Evolutionary conservation across 371 early-diverging fungal species (phyloP).

Genomic region (Apophysomyces trapeziformis): DNA sequence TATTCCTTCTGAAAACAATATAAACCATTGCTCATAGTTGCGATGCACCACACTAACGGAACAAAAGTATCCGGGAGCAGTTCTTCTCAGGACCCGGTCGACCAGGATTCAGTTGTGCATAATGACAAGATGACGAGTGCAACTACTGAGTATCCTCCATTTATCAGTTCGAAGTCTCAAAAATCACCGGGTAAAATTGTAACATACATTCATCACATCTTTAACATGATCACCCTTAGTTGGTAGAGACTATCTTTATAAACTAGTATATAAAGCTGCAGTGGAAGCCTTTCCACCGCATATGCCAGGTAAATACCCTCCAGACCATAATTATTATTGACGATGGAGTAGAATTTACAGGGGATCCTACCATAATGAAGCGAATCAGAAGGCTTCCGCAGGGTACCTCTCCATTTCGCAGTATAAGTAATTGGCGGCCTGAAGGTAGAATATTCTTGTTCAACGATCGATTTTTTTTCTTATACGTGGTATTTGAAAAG

Average conservation of each 20-base stretch:
- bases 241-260: conserved; percentile 53
- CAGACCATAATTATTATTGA: neutral
- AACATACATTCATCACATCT: neutral
- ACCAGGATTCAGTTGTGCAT: neutral
- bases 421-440: conserved; percentile 49
- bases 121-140: neutral
- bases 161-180: neutral
- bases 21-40: neutral
- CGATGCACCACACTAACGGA: conserved; percentile 22
- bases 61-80: conserved; percentile 15
- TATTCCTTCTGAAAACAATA: too few relatives aligned
- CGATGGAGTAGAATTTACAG: conserved; percentile 42
- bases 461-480: neutral
- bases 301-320: conserved; percentile 42
- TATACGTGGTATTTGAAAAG: conserved; percentile 17
- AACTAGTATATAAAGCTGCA: conserved; percentile 45
- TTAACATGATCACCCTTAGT: conserved; percentile 11
- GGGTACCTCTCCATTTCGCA: conserved; percentile 35
- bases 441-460: conserved; percentile 32
- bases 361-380: conserved; percentile 42
- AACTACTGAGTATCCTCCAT: neutral
- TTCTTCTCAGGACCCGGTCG: neutral
- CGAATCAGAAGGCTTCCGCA: conserved; percentile 44
- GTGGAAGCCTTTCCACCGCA: conserved; percentile 55
- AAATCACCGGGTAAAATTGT: conserved; percentile 19